Percentiles rank a stretch among this genome's conserved stretches.
phyloP scores from a whole-genome alignment of 768 basidiomycete genomes.

The Kwoniella sp. region DNA sequence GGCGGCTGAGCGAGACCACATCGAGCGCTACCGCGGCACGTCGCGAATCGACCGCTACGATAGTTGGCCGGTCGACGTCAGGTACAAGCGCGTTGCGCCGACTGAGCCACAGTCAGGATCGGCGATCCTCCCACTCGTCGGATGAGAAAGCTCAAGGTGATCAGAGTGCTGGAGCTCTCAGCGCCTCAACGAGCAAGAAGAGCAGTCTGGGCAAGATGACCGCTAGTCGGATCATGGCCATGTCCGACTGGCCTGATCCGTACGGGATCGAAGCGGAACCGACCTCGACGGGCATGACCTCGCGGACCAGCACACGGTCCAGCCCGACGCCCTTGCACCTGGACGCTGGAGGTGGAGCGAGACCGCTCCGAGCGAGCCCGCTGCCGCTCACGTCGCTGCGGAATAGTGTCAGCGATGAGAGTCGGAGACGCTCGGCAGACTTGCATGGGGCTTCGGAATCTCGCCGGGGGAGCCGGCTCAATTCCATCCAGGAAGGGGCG shows the following conservation, averaged over 20 bases:
- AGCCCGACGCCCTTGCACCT: neutral
- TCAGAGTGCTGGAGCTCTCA: neutral
- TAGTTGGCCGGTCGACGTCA: conserved; percentile 1
- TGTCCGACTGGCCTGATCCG: conserved; percentile 33
- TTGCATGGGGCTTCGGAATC: neutral
- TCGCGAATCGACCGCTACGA: conserved; percentile 1
- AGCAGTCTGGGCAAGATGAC: conserved; percentile 14
- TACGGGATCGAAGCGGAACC: conserved; percentile 24
- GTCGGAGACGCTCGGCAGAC: neutral
- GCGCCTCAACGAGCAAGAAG: conserved; percentile 12
- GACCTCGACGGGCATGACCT: neutral
- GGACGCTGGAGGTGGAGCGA: neutral
- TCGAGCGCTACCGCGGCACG: neutral
- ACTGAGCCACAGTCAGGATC: neutral
- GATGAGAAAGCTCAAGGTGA: neutral
- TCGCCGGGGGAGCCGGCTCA: neutral
- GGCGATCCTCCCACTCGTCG: neutral
- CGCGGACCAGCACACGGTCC: neutral
- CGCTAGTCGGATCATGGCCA: conserved; percentile 7
- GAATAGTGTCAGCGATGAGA: neutral
- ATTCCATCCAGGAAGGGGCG: neutral
- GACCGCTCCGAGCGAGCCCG: neutral
- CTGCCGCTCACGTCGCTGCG: conserved; percentile 2
- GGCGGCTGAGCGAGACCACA: neutral
- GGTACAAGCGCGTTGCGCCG: neutral